Base-by-base conservation (phyloP, 345 rosid species). In the Gossypium rotundifolium region DNA sequence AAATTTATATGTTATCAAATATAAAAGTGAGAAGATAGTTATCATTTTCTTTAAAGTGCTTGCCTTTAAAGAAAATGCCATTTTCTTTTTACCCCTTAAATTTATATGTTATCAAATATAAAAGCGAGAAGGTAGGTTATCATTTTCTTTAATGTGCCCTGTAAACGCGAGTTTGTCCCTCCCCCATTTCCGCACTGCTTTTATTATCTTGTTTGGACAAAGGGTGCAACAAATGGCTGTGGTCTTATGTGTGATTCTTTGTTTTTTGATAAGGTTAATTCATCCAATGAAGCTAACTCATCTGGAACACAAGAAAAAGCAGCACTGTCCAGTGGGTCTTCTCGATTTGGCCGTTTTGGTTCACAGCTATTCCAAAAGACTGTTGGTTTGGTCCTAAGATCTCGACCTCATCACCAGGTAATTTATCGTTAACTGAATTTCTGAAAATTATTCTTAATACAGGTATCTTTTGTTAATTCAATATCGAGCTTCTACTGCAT, bases 311-410 rank as follows among this genome's bases (percentile, higher is more conserved):
- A 79, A 74, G 80, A 81, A 40, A 83, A 84, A 75, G 46, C 79
- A 74, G 69, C 80, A 46, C 73, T 57, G 45, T 74, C 87, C 52
- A 67, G 77, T 42, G 81, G 79, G 59, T 71, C 79, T 71, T 84
- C 87, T 72, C 87, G 84, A 17, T 79, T 86, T 71, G 82, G 82
- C 40, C 85, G 81, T 68, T 84, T 86, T 79, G 87, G 89, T 44
- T 79, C 87, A 23, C 87, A 84, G 76, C 82, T 86, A 22, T 76
- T 86, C 40, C 89, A 84, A 52, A 86, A 81, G 83, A 86, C 87
- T 6, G 80, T 86, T 9, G 89, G 86, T 54, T 78, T 86, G 54
- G 84, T 84, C 48, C 73, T 84, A 70, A 76, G 81, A 79, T 80
- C 89, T 44, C 86, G 86, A 14, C 52, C 85, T 16, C 79, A 82